These are phyloP conservation scores for Cercophora scortea DNA, from an alignment of 495 filamentous ascomycete genomes.

Conservation along the genomic window DNA sequence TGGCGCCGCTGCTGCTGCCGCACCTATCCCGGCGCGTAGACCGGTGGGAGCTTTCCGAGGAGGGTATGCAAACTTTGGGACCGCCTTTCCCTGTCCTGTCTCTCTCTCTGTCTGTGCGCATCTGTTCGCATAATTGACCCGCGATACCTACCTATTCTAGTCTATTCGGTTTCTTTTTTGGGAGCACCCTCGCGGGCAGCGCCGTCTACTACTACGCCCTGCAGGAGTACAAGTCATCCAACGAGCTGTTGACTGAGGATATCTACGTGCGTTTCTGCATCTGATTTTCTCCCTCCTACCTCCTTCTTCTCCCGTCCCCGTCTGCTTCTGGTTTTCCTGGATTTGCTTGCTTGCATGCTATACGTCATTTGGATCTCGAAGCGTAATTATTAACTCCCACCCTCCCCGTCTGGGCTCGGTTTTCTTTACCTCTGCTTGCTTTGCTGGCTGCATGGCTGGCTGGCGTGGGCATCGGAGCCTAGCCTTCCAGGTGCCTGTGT, in stretches of 20 bases:
- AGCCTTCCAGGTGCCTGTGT: too few relatives aligned
- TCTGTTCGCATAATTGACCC: too few relatives aligned
- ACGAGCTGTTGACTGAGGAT: conserved; percentile 90
- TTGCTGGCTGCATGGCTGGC: neutral
- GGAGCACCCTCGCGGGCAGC: conserved; percentile 67
- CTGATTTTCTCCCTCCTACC: conserved; percentile 22
- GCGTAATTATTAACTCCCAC: conserved; percentile 4
- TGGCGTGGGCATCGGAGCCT: neutral
- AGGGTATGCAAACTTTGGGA: conserved; percentile 54
- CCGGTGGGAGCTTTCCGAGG: conserved; percentile 88
- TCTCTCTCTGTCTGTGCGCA: too few relatives aligned
- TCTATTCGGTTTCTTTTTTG: conserved; percentile 88
- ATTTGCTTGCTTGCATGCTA: neutral
- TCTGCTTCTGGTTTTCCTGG: neutral
- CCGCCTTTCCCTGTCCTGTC: neutral
- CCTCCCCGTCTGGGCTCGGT: neutral
- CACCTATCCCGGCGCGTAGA: conserved; percentile 60
- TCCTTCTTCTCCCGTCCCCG: neutral
- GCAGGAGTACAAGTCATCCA: conserved; percentile 86
- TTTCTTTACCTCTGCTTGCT: neutral
- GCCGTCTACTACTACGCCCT: conserved; percentile 86
- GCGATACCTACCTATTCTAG: conserved; percentile 34
- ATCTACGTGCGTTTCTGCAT: conserved; percentile 74
- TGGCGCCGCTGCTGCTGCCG: conserved; percentile 17
- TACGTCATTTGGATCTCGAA: neutral